Evolutionary conservation across 140 eudicot species (phyloP), one percentile per base, ranked within the genome.

Genomic region (Anethum foeniculum): DNA sequence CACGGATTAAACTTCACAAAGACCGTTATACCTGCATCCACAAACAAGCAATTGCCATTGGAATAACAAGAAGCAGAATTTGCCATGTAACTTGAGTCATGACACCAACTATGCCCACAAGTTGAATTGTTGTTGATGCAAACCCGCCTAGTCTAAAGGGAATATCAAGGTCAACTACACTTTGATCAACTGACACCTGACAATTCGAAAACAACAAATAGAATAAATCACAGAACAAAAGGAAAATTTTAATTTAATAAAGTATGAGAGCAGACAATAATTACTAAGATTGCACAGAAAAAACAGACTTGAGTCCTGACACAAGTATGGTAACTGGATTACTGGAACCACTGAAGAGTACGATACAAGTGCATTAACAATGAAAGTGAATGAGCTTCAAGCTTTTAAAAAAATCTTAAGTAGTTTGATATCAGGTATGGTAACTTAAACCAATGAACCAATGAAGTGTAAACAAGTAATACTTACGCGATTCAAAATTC

Each of bases 1-100:
- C 30, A 27, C 16, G 6, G 79, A 75, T 10, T 75, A 12, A 23
- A 44, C 30, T 75, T 44, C 12, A 75, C 34, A 77, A 77, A 51
- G 21, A 58, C 30, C 36, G 60, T 34, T 44, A 71, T 75, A 89
- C 93, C 93, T 89, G 93, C 93, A 89, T 86, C 93, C 90, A 86
- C 77, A 86, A 76, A 78, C 93, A 89, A 83, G 88, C 84, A 72
- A 89, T 85, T 34, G 89, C 93, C 90, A 87, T 89, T 36, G 93
- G 93, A 80, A 89, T 81, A 54, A 87, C 88, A 58, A 87, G 91
- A 32, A 89, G 84, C 87, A 89, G 78, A 38, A 89, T 44, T 80
- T 87, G 88, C 90, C 93, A 89, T 62, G 93, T 89, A 60, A 87
- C 89, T 78, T 71, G 81, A 11, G 86, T 87, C 93, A 87, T 85